These are phyloP conservation scores for Hypoxylon fuscum DNA, from an alignment of 495 filamentous ascomycete genomes.

Conservation along the genomic window DNA sequence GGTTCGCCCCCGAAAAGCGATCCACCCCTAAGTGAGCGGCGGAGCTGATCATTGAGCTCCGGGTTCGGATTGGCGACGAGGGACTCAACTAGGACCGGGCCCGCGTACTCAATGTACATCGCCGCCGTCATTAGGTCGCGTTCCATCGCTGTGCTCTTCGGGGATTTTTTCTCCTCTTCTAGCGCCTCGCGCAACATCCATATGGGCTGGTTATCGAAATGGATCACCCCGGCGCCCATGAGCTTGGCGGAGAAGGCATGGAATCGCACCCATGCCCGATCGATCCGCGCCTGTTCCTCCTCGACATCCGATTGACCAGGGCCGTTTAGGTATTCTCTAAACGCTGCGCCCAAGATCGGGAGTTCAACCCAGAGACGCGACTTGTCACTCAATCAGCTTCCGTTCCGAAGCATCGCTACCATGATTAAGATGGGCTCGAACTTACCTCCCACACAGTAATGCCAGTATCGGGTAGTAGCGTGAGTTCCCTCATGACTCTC, in stretches of 20 bases:
- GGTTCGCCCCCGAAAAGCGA: slow-evolving; percentile 28
- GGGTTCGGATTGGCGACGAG: slow-evolving; percentile 26
- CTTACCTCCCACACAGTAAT: slow-evolving; percentile 36
- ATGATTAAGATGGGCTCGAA: neutral
- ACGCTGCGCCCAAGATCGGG: slow-evolving; percentile 27
- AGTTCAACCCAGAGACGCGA: slow-evolving; percentile 34
- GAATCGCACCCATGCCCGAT: slow-evolving; percentile 26
- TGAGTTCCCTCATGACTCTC: slow-evolving; percentile 32
- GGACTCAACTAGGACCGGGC: slow-evolving; percentile 29
- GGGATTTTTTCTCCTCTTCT: slow-evolving; percentile 14
- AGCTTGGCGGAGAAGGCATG: slow-evolving; percentile 39
- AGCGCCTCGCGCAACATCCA: slow-evolving; percentile 42
- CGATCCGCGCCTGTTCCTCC: slow-evolving; percentile 7
- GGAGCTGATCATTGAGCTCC: slow-evolving; percentile 14
- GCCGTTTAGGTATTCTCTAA: slow-evolving; percentile 31
- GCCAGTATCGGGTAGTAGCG: slow-evolving; percentile 30
- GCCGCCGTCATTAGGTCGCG: slow-evolving; percentile 27
- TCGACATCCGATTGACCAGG: neutral
- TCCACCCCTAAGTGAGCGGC: slow-evolving; percentile 25
- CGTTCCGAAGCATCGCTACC: neutral
- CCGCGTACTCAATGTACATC: slow-evolving; percentile 42
- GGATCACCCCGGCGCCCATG: slow-evolving; percentile 27
- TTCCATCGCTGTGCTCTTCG: slow-evolving; percentile 4
- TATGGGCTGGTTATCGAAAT: slow-evolving; percentile 19
- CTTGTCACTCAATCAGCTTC: slow-evolving; percentile 7